phyloP scores from a whole-genome alignment of 768 basidiomycete genomes.

The Lyophyllum decastes region DNA sequence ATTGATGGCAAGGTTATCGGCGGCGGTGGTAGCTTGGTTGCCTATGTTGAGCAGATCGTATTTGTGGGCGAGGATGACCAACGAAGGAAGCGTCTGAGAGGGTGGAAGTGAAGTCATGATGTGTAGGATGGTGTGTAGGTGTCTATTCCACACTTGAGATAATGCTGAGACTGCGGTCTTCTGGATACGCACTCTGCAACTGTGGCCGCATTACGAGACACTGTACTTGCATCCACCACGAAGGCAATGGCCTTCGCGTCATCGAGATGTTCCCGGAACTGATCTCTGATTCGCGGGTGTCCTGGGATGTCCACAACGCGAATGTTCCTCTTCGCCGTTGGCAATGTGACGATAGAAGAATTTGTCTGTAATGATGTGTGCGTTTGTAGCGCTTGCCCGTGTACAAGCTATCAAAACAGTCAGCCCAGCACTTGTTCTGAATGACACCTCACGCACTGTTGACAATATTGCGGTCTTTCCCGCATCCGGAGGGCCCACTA shows the following conservation, averaged over 20 bases:
- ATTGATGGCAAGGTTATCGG: constrained; percentile 55
- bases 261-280: constrained; percentile 65
- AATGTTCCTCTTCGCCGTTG: constrained; percentile 43
- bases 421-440: neutral
- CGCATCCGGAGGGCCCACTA: constrained; percentile 75
- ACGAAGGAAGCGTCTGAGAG: constrained; percentile 57
- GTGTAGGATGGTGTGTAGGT: constrained; percentile 73
- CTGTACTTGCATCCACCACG: constrained; percentile 76
- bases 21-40: constrained; percentile 32
- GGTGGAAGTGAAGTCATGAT: constrained; percentile 73
- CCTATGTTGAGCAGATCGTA: constrained; percentile 64
- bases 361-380: constrained; percentile 82
- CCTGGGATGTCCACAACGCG: constrained; percentile 78
- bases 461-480: constrained; percentile 83
- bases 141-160: constrained; percentile 40
- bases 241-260: constrained; percentile 71
- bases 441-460: constrained; percentile 45
- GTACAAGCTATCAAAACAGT: constrained; percentile 53
- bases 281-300: constrained; percentile 78
- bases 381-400: constrained; percentile 62
- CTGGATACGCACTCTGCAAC: constrained; percentile 74
- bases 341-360: constrained; percentile 46
- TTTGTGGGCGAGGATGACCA: constrained; percentile 79
- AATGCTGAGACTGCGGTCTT: neutral
- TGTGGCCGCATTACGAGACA: constrained; percentile 71